These are phyloP conservation scores for Colletotrichum spinosum DNA, from an alignment of 2,329 filamentous ascomycete species.

Conservation along the genomic window DNA sequence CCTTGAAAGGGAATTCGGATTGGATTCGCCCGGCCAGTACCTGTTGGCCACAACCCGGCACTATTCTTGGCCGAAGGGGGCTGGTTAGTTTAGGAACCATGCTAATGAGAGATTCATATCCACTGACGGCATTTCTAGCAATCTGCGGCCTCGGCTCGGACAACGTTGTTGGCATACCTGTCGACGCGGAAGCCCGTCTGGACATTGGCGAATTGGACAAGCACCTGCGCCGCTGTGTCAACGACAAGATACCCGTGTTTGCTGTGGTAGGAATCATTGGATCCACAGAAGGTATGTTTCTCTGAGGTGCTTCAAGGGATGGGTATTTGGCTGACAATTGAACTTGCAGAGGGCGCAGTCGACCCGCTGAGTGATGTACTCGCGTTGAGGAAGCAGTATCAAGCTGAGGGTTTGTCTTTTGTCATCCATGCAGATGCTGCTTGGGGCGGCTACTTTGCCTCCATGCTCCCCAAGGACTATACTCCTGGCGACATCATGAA, in stretches of 20 bases:
- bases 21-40: constrained; percentile 48
- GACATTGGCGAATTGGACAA: constrained; percentile 48
- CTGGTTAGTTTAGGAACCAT: constrained; percentile 48
- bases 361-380: constrained; percentile 54
- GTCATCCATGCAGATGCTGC: constrained; percentile 60
- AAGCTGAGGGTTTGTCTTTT: constrained; percentile 56
- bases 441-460: constrained; percentile 62
- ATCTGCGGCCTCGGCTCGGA: constrained; percentile 57
- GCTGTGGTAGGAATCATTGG: constrained; percentile 59
- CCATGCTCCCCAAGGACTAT: constrained; percentile 53
- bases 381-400: constrained; percentile 52
- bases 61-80: constrained; percentile 62
- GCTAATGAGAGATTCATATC: neutral
- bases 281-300: constrained; percentile 53
- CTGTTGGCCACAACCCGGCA: constrained; percentile 56
- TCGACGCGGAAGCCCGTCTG: constrained; percentile 54
- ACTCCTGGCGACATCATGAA: constrained; percentile 43
- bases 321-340: neutral
- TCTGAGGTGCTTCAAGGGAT: neutral
- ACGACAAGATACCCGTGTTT: constrained; percentile 49
- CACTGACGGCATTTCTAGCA: constrained; percentile 43
- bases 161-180: constrained; percentile 52
- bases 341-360: constrained; percentile 53
- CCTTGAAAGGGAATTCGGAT: constrained; percentile 49
- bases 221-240: constrained; percentile 46